phyloP scores from a whole-genome alignment of 768 basidiomycete species.

The Lactarius sp. region DNA sequence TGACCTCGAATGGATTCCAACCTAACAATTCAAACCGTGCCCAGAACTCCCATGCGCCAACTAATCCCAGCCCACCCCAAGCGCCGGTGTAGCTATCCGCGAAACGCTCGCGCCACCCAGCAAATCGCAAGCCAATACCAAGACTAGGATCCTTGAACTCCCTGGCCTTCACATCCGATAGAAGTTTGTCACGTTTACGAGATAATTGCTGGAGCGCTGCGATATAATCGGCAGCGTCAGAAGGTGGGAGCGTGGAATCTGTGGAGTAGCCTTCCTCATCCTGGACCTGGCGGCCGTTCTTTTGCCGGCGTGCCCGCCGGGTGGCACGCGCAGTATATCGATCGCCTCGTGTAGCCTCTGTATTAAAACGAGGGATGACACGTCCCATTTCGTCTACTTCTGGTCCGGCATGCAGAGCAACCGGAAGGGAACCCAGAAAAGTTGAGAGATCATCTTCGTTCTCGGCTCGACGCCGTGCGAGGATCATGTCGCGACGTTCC shows the following conservation, averaged over 20 bases:
- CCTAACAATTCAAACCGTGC: constrained; percentile 78
- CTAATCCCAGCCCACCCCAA: constrained; percentile 83
- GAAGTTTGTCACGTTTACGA: constrained; percentile 48
- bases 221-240: constrained; percentile 66
- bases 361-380: constrained; percentile 42
- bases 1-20: constrained; percentile 83
- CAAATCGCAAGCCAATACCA: constrained; percentile 61
- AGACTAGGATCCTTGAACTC: constrained; percentile 79
- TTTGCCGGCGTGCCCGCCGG: constrained; percentile 47
- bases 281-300: constrained; percentile 25
- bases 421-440: constrained; percentile 54
- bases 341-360: constrained; percentile 44
- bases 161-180: constrained; percentile 76
- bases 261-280: constrained; percentile 85
- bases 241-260: constrained; percentile 63
- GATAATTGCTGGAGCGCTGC: constrained; percentile 54
- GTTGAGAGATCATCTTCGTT: constrained; percentile 74
- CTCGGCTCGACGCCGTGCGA: constrained; percentile 63
- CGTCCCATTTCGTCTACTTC: constrained; percentile 63
- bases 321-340: constrained; percentile 54
- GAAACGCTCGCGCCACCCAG: constrained; percentile 70
- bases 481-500: constrained; percentile 68
- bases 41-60: constrained; percentile 95
- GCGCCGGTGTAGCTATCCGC: constrained; percentile 81
- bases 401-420: constrained; percentile 28